Evolutionary conservation across 768 basidiomycete genomes (phyloP).

Genomic region (Cubamyces lactineus): DNA sequence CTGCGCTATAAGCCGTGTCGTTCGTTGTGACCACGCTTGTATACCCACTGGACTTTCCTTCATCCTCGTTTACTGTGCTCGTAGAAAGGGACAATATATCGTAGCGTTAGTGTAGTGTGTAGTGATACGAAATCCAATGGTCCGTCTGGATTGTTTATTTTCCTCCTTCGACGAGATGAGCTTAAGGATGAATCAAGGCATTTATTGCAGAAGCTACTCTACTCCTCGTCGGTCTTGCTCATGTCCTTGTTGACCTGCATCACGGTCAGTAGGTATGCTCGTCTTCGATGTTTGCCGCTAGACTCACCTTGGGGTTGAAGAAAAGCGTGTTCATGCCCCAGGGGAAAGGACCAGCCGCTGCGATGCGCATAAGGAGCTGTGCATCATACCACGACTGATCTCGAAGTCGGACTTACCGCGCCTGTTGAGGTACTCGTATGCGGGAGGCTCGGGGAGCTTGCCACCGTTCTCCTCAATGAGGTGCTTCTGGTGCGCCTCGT

Average conservation of each 20-base stretch:
- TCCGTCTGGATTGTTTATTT: no score
- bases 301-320: constrained; percentile 71
- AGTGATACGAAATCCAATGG: no score
- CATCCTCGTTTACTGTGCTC: background rate
- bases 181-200: background rate
- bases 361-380: background rate
- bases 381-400: background rate
- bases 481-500: constrained; percentile 71
- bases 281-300: background rate
- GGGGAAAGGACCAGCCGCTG: constrained; percentile 69
- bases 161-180: no score
- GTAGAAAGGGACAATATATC: no score
- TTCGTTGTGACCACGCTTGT: background rate
- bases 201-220: constrained; percentile 21
- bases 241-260: constrained; percentile 69
- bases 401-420: constrained; percentile 40
- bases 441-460: constrained; percentile 66
- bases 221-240: constrained; percentile 37
- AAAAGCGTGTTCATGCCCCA: constrained; percentile 87
- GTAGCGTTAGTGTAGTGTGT: no score
- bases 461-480: constrained; percentile 74
- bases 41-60: background rate
- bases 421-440: constrained; percentile 79
- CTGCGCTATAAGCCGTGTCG: constrained; percentile 32
- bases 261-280: constrained; percentile 7